These are phyloP conservation scores for Gardenia jasminoides DNA, from an alignment of 257 asterid species.

Conservation along the genomic window DNA sequence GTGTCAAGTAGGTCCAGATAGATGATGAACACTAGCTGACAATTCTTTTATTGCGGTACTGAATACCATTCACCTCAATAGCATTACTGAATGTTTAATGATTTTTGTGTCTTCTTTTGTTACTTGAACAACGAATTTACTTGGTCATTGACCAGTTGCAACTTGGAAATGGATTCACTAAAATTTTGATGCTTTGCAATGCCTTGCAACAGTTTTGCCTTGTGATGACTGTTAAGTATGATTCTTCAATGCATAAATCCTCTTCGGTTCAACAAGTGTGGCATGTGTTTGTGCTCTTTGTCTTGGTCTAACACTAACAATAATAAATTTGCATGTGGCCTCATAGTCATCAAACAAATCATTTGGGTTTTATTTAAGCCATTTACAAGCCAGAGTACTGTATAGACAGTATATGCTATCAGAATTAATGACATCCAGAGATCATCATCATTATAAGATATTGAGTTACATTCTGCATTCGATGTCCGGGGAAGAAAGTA, in stretches of 20 bases:
- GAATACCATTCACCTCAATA: neutral
- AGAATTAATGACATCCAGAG: neutral
- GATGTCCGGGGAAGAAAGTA: neutral
- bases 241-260: neutral
- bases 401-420: neutral
- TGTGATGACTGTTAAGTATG: neutral
- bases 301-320: neutral
- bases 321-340: neutral
- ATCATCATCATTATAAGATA: neutral
- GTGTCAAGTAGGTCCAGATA: neutral
- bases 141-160: neutral
- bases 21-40: neutral
- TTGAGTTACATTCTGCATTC: neutral
- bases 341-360: neutral
- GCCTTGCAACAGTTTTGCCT: neutral
- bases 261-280: neutral
- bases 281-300: neutral
- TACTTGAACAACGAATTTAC: neutral
- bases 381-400: neutral
- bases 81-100: neutral
- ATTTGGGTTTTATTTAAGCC: neutral
- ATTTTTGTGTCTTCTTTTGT: neutral
- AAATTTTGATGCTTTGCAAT: neutral
- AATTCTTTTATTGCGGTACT: neutral
- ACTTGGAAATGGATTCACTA: neutral